Conservation (phyloP, 208 protist genomes). For the Acanthamoeba lenticulata region DNA sequence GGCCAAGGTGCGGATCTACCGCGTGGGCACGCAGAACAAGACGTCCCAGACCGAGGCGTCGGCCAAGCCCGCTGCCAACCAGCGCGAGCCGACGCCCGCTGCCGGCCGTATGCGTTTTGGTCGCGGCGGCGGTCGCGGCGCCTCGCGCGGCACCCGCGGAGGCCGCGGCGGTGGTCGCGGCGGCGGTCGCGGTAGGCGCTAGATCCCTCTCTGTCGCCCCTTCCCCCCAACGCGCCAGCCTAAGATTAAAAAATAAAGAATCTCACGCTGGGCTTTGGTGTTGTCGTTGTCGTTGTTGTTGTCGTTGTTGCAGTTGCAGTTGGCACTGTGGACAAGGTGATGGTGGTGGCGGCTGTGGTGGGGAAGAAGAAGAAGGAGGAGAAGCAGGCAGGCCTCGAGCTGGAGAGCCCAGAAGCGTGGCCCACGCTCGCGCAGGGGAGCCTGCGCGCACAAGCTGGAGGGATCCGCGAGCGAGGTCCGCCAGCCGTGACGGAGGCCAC, state of each 20-base stretch:
- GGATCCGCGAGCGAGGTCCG: not conserved
- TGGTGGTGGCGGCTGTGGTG: too few species aligned
- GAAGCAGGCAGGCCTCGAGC: too few species aligned
- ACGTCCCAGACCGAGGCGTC: not conserved
- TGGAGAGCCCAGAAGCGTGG: too few species aligned
- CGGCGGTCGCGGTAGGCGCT: slow-evolving; percentile 8
- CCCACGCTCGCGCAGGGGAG: too few species aligned
- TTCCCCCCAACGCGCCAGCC: not conserved
- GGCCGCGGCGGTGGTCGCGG: not conserved
- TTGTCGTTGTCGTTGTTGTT: too few species aligned
- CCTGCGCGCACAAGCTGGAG: not conserved
- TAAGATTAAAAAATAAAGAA: not conserved
- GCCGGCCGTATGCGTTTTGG: too few species aligned
- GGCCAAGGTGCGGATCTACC: slow-evolving; percentile 37
- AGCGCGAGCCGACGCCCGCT: not conserved
- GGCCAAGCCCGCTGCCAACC: not conserved
- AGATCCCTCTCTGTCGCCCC: not conserved
- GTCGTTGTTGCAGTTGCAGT: too few species aligned
- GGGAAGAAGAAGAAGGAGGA: too few species aligned
- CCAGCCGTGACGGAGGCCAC: not conserved
- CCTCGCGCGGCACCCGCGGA: not conserved
- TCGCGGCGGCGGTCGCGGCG: not conserved
- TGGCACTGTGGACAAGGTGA: too few species aligned
- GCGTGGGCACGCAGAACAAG: slow-evolving; percentile 47
- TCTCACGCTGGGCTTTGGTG: not conserved